Percentiles rank a stretch among this genome's conserved stretches.
phyloP scores from a whole-genome alignment of 2,329 filamentous ascomycete species.

The Ramularia collo-cygni region DNA sequence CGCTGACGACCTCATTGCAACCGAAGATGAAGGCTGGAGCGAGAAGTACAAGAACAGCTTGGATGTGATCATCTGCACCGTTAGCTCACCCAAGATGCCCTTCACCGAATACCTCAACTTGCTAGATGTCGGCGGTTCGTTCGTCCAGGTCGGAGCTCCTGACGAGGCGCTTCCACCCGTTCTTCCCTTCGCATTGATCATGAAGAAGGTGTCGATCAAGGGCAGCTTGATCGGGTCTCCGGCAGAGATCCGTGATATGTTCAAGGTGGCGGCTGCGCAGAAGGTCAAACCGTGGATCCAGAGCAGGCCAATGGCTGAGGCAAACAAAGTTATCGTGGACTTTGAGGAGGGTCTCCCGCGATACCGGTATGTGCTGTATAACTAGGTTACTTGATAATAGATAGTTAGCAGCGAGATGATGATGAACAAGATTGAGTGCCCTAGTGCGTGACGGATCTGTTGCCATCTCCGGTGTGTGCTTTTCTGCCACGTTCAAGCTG shows the following conservation, averaged over 20 bases:
- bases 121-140: slow-evolving; percentile 53
- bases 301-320: slow-evolving; percentile 51
- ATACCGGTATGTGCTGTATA: slow-evolving; percentile 31
- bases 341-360: slow-evolving; percentile 50
- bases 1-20: slow-evolving; percentile 52
- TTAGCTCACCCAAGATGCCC: slow-evolving; percentile 55
- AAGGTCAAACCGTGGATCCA: slow-evolving; percentile 57
- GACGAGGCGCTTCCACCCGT: slow-evolving; percentile 52
- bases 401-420: too few relatives aligned
- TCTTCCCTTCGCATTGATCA: slow-evolving; percentile 52
- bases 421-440: too few relatives aligned
- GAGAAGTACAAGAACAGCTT: slow-evolving; percentile 46
- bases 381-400: slow-evolving; percentile 7
- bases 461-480: too few relatives aligned
- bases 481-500: too few relatives aligned
- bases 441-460: too few relatives aligned
- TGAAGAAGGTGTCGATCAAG: slow-evolving; percentile 44
- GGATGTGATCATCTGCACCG: slow-evolving; percentile 55
- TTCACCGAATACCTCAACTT: slow-evolving; percentile 50
- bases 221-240: slow-evolving; percentile 47
- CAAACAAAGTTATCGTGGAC: slow-evolving; percentile 51
- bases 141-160: slow-evolving; percentile 60
- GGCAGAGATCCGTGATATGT: slow-evolving; percentile 54
- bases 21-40: slow-evolving; percentile 54
- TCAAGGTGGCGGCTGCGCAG: slow-evolving; percentile 53